phyloP scores from a whole-genome alignment of 768 basidiomycete species.

The Fistulinella prunicolor region DNA sequence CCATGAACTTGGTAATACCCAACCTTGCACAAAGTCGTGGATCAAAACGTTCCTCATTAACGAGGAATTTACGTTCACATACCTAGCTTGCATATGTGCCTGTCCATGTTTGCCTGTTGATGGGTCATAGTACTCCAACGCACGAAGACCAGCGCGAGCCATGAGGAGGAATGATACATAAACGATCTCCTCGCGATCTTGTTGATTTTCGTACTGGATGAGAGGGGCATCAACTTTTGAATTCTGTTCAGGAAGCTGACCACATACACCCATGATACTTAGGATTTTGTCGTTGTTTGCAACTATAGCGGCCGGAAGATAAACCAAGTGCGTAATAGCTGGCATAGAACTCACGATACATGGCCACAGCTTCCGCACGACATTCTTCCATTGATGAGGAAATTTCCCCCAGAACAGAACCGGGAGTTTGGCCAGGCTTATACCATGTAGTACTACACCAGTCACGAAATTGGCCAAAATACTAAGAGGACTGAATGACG shows the following conservation, averaged over 20 bases:
- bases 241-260: neutral
- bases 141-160: slow-evolving; percentile 80
- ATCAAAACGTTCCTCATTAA: neutral
- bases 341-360: slow-evolving; percentile 56
- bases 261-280: slow-evolving; percentile 71
- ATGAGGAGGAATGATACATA: slow-evolving; percentile 80
- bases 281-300: slow-evolving; percentile 74
- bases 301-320: slow-evolving; percentile 39
- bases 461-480: neutral
- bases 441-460: slow-evolving; percentile 73
- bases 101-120: slow-evolving; percentile 79
- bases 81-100: slow-evolving; percentile 91
- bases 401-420: slow-evolving; percentile 79
- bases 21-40: slow-evolving; percentile 41
- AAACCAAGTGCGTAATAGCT: neutral
- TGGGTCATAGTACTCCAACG: slow-evolving; percentile 82
- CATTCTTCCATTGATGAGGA: slow-evolving; percentile 93
- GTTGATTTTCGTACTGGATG: slow-evolving; percentile 59
- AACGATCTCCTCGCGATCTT: slow-evolving; percentile 75
- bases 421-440: slow-evolving; percentile 80
- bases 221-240: neutral
- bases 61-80: slow-evolving; percentile 15
- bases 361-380: slow-evolving; percentile 83
- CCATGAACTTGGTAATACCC: slow-evolving; percentile 80
- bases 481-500: neutral